phyloP scores from a whole-genome alignment of 192 early-diverging fungal species.

The Spinellus fusiger region DNA sequence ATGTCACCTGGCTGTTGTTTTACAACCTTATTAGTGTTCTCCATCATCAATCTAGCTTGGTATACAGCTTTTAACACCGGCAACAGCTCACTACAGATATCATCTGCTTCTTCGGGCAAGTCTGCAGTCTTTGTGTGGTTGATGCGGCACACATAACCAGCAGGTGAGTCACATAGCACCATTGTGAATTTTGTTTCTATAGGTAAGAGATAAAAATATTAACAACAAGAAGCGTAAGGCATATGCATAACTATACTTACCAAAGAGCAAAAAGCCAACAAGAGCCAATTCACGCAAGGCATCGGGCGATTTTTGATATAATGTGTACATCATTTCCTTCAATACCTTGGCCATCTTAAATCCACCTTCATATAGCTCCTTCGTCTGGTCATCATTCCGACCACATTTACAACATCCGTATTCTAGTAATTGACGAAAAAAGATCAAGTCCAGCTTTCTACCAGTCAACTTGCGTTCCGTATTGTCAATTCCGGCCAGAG shows the following conservation, averaged over 20 bases:
- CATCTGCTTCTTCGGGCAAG: constrained; percentile 5
- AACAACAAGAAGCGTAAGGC: constrained; percentile 11
- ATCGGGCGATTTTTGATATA: constrained; percentile 6
- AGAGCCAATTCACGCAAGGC: constrained; percentile 2
- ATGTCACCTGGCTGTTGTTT: constrained; percentile 5
- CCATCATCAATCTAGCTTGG: not conserved
- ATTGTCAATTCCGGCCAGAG: constrained; percentile 4
- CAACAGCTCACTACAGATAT: not conserved
- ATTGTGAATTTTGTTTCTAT: constrained; percentile 8
- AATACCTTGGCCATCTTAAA: constrained; percentile 12
- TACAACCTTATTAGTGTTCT: not conserved
- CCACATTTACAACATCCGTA: constrained; percentile 12
- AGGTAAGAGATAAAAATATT: constrained; percentile 4
- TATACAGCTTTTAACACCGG: not conserved
- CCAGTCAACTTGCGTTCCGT: constrained; percentile 1
- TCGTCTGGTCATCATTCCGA: constrained; percentile 4
- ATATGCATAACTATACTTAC: constrained; percentile 3
- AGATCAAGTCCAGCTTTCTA: constrained; percentile 8
- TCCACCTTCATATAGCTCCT: constrained; percentile 2
- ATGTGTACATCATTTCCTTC: constrained; percentile 6
- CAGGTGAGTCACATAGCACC: not conserved
- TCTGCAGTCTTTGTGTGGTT: not conserved
- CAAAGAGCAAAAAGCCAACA: constrained; percentile 1
- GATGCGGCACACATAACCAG: constrained; percentile 1
- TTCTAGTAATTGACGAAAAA: constrained; percentile 3